phyloP scores from a whole-genome alignment of 305 asterid species.

The Fraxinus sp. region DNA sequence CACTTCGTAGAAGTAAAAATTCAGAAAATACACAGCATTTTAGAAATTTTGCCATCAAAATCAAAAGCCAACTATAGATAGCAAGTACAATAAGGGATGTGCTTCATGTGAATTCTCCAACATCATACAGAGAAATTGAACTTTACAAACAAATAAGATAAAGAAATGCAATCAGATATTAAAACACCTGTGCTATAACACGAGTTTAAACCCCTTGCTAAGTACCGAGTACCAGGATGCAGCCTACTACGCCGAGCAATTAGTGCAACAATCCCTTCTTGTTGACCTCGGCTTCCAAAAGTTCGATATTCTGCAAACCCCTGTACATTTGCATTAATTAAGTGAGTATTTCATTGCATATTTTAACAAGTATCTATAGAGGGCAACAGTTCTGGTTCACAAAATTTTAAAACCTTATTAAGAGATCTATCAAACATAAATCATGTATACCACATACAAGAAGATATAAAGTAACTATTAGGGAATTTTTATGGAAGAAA shows the following conservation, averaged over 20 bases:
- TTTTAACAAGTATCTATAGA: neutral
- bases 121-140: neutral
- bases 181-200: conserved; percentile 86
- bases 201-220: conserved; percentile 93
- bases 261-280: conserved; percentile 89
- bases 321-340: conserved; percentile 47
- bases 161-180: conserved; percentile 15
- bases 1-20: conserved; percentile 15
- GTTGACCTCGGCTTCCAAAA: conserved; percentile 91
- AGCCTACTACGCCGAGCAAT: conserved; percentile 94
- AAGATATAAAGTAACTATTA: neutral
- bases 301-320: conserved; percentile 87
- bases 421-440: conserved; percentile 14
- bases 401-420: conserved; percentile 20
- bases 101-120: neutral
- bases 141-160: conserved; percentile 10
- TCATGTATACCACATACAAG: neutral
- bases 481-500: neutral
- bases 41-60: conserved; percentile 10
- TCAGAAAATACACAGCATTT: conserved; percentile 14
- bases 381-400: conserved; percentile 18
- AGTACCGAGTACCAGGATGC: conserved; percentile 98
- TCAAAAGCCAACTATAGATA: conserved; percentile 12
- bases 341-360: conserved; percentile 27
- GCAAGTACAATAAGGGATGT: neutral